Base-by-base conservation (phyloP, 768 basidiomycete genomes). In the Lactarius hatsudake region DNA sequence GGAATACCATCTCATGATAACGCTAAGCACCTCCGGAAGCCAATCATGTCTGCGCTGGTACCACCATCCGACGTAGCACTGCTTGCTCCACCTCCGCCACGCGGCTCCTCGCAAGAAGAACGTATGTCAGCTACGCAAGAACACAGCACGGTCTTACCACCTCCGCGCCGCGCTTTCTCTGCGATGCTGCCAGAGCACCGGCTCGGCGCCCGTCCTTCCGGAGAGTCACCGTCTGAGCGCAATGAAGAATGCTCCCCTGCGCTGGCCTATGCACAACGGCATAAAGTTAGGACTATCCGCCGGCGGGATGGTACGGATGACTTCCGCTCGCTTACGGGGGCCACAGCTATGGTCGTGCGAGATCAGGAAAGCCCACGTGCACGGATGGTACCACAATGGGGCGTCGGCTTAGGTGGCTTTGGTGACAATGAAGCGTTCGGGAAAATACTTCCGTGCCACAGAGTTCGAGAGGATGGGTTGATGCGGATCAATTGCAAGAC, bases 341-440 rank as follows among this genome's bases (percentile, higher is more conserved):
- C 82, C 13, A 87, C 83, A 18, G 84, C 69, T 15, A 64, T 71
- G 70, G 53, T 68, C 32, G 66, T 62, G 30, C 60, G 67, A 32
- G 66, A 71, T 28, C 63, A 59, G 55, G 67, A 73, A 53, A 73
- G 72, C 54, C 74, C 74, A 3, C 61, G 63, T 54, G 51, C 60
- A 23, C 61, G 68, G 4, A 56, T 55, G 73, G 71, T 76, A 73
- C 64, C 73, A 73, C 40, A 74, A 62, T 59, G 86, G 76, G 79
- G 81, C 30, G 82, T 82, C 30, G 92, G 88, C 54, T 76, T 94
- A 61, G 88, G 91, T 60, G 90, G 94, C 0, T 97, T 96, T 77
- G 91, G 96, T 18, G 94, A 94, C 72, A 94, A 94, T 73, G 97
- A 99, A 76, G 87, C 91, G 45, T 82, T 88, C 67, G 96, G 96